Base-by-base conservation (phyloP, 805 yeast species). In the Spathaspora hagerdaliae region DNA sequence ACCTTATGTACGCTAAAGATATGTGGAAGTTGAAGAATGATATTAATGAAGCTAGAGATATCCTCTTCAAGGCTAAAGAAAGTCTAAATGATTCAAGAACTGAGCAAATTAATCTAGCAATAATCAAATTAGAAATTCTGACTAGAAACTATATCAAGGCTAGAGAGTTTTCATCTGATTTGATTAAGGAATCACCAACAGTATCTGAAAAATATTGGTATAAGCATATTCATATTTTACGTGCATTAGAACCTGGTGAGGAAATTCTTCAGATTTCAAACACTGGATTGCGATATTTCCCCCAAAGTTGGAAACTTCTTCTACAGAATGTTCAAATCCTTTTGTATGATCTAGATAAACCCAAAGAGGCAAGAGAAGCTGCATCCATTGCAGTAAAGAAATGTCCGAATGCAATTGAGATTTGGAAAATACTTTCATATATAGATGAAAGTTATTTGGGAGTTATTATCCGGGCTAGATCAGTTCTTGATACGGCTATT, bases 1-100 rank as follows among this genome's bases (percentile, higher is more conserved):
- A 79, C 63, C 61, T 88, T 42, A 78, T 83, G 81, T 87, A 79
- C 56, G 85, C 96, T 0, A 83, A 84, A 52, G 91, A 85, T 53
- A 68, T 75, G 43, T 81, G 89, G 84, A 62, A 65, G 38, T 46
- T 67, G 24, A 73, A 65, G 2, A 57, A 67, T 1, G 80, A 85
- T 52, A 54, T 75, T 1, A 64, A 58, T 1, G 75, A 68, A 3
- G 85, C 96, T 0, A 66, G 82, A 43, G 53, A 57, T 1, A 76
- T 87, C 4, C 63, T 90, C 6, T 57, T 66, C 2, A 64, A 69
- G 11, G 85, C 85, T 0, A 58, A 77, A 37, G 56, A 65, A 5
- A 44, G 52, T 2, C 62, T 77, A 7, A 77, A 83, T 1, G 51
- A 61, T 0, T 71, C 67, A 48, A 33, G 12, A 10, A 15, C 12